Conservation (phyloP, 148 eudicot species). For the Silene conica region DNA sequence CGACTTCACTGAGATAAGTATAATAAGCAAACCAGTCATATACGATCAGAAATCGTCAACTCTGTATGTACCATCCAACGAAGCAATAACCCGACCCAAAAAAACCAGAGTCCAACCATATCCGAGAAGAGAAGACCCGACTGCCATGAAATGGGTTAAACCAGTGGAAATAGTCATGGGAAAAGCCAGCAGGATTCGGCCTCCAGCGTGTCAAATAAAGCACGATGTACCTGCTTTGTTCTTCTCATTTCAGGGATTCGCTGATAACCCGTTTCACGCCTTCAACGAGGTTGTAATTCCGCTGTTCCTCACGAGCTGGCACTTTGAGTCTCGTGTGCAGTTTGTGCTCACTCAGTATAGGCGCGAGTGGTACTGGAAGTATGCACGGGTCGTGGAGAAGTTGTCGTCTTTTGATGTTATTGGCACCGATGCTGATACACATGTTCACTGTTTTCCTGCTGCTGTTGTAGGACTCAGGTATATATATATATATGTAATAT, state of each 20-base stretch:
- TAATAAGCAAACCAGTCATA: constrained; percentile 28
- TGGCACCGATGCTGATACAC: constrained; percentile 7
- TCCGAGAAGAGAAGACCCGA: constrained; percentile 39
- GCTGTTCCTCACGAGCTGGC: constrained; percentile 29
- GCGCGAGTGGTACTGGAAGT: constrained; percentile 25
- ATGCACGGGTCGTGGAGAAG: constrained; percentile 18
- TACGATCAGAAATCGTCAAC: constrained; percentile 22
- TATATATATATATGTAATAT: too few species aligned
- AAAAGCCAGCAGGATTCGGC: constrained; percentile 13
- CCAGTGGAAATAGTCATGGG: constrained; percentile 43
- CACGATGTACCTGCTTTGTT: constrained; percentile 50
- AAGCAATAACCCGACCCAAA: neutral
- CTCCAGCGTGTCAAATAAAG: constrained; percentile 40
- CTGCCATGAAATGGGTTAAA: constrained; percentile 35
- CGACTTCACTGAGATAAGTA: constrained; percentile 31
- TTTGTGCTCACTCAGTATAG: constrained; percentile 35
- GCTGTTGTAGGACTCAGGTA: constrained; percentile 39
- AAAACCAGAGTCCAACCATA: constrained; percentile 27
- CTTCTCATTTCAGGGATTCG: constrained; percentile 36
- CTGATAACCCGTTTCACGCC: constrained; percentile 35
- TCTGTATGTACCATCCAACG: constrained; percentile 29
- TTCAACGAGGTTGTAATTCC: constrained; percentile 32
- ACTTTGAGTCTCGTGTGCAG: constrained; percentile 25
- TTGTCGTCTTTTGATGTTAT: constrained; percentile 24
- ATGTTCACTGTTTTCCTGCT: constrained; percentile 35